Evolutionary conservation across 2,329 filamentous ascomycete species (phyloP).

Genomic region (Alternaria infectoria): DNA sequence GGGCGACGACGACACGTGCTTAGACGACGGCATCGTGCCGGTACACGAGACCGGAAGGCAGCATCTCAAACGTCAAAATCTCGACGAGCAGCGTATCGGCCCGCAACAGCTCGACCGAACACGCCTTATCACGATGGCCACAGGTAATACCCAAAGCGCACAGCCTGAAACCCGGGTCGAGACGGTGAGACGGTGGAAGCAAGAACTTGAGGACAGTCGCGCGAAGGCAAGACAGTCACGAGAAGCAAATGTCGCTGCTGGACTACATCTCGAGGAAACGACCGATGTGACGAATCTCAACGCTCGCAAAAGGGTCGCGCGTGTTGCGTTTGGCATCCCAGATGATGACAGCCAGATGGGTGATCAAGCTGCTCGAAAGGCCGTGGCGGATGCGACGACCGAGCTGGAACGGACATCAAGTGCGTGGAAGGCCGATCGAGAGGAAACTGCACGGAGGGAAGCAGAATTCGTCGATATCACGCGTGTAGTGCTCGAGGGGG

Average conservation of each 20-base stretch:
- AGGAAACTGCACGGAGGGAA: background rate
- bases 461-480: background rate
- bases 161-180: background rate
- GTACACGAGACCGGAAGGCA: background rate
- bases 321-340: background rate
- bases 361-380: background rate
- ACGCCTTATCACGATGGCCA: background rate
- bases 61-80: background rate
- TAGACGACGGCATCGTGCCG: background rate
- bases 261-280: background rate
- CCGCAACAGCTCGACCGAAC: background rate
- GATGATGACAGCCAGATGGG: background rate
- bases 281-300: background rate
- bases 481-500: background rate
- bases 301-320: background rate
- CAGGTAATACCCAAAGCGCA: background rate
- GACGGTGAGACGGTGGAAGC: background rate
- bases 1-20: background rate
- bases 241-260: background rate
- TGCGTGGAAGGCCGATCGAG: background rate
- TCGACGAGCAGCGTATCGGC: background rate
- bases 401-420: background rate
- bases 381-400: background rate
- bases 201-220: background rate
- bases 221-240: background rate